Conservation (phyloP, 345 rosid genomes). For the Adansonia digitata region DNA sequence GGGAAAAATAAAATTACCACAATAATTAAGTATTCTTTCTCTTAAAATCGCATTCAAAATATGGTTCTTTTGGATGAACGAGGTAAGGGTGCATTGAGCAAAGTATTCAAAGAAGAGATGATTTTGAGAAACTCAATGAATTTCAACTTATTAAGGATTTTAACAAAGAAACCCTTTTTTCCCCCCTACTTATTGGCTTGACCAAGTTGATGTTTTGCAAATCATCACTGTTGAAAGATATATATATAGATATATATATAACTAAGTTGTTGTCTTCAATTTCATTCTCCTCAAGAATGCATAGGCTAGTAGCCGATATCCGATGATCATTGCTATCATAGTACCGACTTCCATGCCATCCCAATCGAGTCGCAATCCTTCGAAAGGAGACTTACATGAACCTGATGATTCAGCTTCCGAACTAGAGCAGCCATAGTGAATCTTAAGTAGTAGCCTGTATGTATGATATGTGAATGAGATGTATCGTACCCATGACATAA, state of each 20-base stretch:
- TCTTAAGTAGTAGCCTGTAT: slow-evolving; percentile 25
- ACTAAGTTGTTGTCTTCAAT: slow-evolving; percentile 13
- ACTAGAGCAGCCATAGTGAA: slow-evolving; percentile 17
- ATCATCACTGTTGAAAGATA: too few relatives aligned
- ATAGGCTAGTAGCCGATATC: slow-evolving; percentile 31
- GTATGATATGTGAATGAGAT: slow-evolving; percentile 30
- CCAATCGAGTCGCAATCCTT: slow-evolving; percentile 13
- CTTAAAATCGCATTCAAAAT: too few relatives aligned
- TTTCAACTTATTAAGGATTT: not conserved
- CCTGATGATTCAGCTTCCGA: slow-evolving; percentile 2
- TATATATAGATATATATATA: too few relatives aligned
- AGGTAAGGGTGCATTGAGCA: too few relatives aligned
- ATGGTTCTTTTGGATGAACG: too few relatives aligned
- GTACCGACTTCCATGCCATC: slow-evolving; percentile 23
- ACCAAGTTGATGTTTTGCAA: not conserved
- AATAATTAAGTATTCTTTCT: too few relatives aligned
- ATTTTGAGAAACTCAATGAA: not conserved
- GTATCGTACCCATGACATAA: slow-evolving; percentile 32
- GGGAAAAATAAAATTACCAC: too few relatives aligned
- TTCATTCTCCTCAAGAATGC: slow-evolving; percentile 24
- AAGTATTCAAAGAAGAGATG: not conserved
- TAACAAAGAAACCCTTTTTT: not conserved
- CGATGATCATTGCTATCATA: slow-evolving; percentile 25
- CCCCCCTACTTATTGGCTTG: not conserved
- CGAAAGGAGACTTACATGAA: slow-evolving; percentile 8